Conservation (phyloP, 2,329 filamentous ascomycete species). For the Sphaceloma murrayae region DNA sequence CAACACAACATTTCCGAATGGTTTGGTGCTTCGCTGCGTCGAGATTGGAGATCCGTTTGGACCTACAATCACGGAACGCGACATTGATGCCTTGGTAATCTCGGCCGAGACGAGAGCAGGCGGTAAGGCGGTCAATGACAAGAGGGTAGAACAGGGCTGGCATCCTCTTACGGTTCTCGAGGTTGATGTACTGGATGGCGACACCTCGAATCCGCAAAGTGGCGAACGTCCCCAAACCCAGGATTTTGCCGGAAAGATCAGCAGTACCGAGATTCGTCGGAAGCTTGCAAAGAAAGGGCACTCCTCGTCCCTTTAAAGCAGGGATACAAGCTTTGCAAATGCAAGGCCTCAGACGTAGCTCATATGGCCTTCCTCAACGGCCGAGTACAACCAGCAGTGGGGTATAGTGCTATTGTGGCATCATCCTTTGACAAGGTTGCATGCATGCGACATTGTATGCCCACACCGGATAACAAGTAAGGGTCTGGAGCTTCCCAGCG, state of each 20-base stretch:
- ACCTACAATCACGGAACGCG: slow-evolving; percentile 74
- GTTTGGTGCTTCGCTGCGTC: slow-evolving; percentile 65
- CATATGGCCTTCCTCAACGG: neutral
- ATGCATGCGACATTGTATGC: no score
- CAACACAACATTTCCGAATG: slow-evolving; percentile 49
- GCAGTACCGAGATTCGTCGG: slow-evolving; percentile 67
- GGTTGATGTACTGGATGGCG: slow-evolving; percentile 73
- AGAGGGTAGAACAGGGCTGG: slow-evolving; percentile 68
- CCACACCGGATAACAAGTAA: no score
- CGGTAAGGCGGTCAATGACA: slow-evolving; percentile 77
- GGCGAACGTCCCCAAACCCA: slow-evolving; percentile 34
- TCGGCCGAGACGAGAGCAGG: slow-evolving; percentile 81
- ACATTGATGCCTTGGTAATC: slow-evolving; percentile 71
- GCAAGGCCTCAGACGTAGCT: neutral
- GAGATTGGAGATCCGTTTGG: slow-evolving; percentile 83
- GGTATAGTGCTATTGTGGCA: no score
- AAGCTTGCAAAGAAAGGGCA: slow-evolving; percentile 23
- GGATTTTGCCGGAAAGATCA: slow-evolving; percentile 74
- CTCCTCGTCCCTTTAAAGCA: neutral
- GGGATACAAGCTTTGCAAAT: neutral
- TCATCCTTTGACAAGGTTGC: no score
- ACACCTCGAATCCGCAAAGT: slow-evolving; percentile 30
- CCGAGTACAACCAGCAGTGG: neutral
- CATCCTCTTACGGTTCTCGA: slow-evolving; percentile 67
- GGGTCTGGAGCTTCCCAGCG: no score